A percentile compares a stretch with the other conserved stretches of the same genome.
Evolutionary conservation across 169 alveolate genomes (phyloP).

Genomic region (Miamiensis avidus): DNA sequence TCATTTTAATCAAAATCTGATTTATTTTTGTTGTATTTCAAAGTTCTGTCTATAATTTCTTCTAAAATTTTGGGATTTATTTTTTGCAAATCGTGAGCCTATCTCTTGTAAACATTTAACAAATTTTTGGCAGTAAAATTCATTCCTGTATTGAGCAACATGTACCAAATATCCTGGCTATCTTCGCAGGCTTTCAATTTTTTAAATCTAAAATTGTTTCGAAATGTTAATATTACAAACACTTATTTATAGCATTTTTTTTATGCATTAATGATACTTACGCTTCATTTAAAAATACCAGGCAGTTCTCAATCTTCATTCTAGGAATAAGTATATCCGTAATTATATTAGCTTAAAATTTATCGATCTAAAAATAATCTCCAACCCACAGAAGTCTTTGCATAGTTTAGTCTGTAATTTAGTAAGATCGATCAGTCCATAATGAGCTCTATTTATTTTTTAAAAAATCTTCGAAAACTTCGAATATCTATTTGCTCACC

Average conservation of each 20-base stretch:
- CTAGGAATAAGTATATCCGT: constrained; percentile 38
- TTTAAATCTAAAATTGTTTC: constrained; percentile 21
- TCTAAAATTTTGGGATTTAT: constrained; percentile 39
- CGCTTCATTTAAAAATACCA: constrained; percentile 48
- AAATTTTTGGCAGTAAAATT: constrained; percentile 49
- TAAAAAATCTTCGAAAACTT: constrained; percentile 17
- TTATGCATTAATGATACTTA: neutral
- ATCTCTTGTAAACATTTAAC: constrained; percentile 12
- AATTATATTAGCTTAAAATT: constrained; percentile 29
- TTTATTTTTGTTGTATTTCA: constrained; percentile 35
- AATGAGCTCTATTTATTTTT: constrained; percentile 2
- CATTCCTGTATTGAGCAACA: constrained; percentile 47
- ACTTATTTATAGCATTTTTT: too few relatives aligned
- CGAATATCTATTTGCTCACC: constrained; percentile 37
- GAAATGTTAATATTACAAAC: too few relatives aligned
- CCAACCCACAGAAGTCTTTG: constrained; percentile 47
- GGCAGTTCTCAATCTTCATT: constrained; percentile 31
- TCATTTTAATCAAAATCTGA: constrained; percentile 25
- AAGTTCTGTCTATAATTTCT: constrained; percentile 47
- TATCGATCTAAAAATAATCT: constrained; percentile 41
- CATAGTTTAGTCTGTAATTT: constrained; percentile 34
- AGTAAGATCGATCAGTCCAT: constrained; percentile 6
- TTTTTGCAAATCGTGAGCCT: constrained; percentile 26
- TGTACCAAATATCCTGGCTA: constrained; percentile 45
- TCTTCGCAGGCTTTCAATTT: constrained; percentile 52